Evolutionary conservation across 495 filamentous ascomycete species (phyloP), one percentile per base, ranked within the genome.

Genomic region (Annulohypoxylon bovei): DNA sequence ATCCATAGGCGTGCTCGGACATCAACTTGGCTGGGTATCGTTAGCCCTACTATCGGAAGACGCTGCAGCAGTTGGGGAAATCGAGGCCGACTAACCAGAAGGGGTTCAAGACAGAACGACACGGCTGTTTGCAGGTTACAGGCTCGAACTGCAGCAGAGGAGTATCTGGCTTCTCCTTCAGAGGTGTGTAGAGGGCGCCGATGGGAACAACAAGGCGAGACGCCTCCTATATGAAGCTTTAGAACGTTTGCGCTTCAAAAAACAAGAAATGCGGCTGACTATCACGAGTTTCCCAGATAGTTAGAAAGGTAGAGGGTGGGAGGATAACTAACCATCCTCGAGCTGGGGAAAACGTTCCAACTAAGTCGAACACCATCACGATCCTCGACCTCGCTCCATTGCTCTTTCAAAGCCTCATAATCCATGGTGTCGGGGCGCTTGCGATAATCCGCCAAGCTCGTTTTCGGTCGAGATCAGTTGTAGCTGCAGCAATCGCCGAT

Each of bases 321-420:
- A 5, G 30, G 47, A 61, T 18, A 59, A 83, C 87, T 68, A 73
- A 95, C 93, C 91, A 99, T 97, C 77, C 96, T 94, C 78, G 94
- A 92, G 85, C 95, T 97, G 62, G 96, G 96, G 80, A 99, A 98
- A 37, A 96, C 97, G 78, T 99, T 99, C 96, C 96, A 99, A 81
- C 95, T 98, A 61, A 99, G 88, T 75, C 96, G 89, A 76, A 98
- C 87, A 59, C 96, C 96, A 90, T 99, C 96, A 49, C 93, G 89
- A 71, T 99, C 96, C 83, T 99, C 96, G 63, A 96, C 89, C 79
- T 96, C 94, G 74, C 92, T 92, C 96, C 96, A 99, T 84, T 93
- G 91, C 81, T 98, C 96, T 83, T 99, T 99, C 72, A 97, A 75
- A 28, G 81, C 78, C 68, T 88, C 86, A 73, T 86, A 85, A 68